Percentiles rank a stretch among this genome's conserved stretches.
Conservation (phyloP, 352 stramenopile genomes). For the Chrysophaeum taylorii region DNA sequence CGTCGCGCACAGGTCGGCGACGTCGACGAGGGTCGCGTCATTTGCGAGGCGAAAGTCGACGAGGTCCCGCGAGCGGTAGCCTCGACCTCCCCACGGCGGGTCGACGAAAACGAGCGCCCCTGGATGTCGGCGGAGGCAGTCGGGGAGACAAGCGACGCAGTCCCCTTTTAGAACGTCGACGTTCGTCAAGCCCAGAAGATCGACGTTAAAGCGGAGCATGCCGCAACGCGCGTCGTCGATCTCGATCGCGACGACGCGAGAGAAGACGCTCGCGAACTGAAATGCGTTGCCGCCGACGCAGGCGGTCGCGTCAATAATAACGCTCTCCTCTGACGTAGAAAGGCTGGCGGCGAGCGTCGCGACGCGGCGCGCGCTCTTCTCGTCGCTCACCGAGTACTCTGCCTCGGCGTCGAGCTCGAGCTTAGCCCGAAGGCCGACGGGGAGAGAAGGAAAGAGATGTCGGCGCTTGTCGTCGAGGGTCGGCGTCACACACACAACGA, state of each 20-base stretch:
- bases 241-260: background rate
- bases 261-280: background rate
- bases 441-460: too few relatives aligned
- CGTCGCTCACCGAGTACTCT: too few relatives aligned
- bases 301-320: background rate
- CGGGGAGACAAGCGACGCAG: background rate
- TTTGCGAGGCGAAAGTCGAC: background rate
- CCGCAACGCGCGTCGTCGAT: background rate
- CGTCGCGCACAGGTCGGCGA: background rate
- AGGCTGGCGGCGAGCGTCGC: background rate
- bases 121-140: too few relatives aligned
- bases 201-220: background rate
- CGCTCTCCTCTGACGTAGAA: background rate
- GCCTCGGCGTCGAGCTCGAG: too few relatives aligned
- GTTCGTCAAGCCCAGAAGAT: background rate
- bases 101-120: background rate
- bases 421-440: too few relatives aligned
- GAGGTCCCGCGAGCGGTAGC: background rate
- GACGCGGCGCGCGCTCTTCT: too few relatives aligned
- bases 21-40: background rate
- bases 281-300: slow-evolving; percentile 6
- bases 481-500: too few relatives aligned
- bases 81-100: slow-evolving; percentile 2
- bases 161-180: background rate
- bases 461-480: too few relatives aligned